These are phyloP conservation scores for Quercus variabilis DNA, from an alignment of 306 rosid species.

Conservation along the genomic window DNA sequence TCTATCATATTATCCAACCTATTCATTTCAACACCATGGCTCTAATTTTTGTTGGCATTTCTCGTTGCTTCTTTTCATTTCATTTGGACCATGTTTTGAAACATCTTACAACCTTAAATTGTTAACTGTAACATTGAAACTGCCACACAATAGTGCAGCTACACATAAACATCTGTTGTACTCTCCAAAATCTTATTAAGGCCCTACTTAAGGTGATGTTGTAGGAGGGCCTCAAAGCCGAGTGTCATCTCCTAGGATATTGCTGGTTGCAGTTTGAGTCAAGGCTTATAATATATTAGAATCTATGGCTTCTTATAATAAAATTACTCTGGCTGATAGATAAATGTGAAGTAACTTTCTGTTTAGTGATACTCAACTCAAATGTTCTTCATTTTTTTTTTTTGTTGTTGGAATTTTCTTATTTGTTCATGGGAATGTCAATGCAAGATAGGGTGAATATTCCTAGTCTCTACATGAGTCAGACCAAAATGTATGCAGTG, in stretches of 20 bases:
- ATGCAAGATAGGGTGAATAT: too few species aligned
- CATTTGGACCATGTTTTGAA: not conserved
- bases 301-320: not conserved
- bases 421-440: too few species aligned
- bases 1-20: not conserved
- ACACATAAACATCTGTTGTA: too few species aligned
- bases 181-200: too few species aligned
- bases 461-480: too few species aligned
- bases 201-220: not conserved
- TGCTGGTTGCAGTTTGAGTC: not conserved
- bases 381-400: not conserved
- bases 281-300: not conserved
- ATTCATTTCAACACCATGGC: not conserved
- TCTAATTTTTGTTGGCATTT: not conserved
- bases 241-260: not conserved
- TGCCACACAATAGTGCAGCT: too few species aligned
- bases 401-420: too few species aligned
- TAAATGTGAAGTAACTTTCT: not conserved
- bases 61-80: not conserved
- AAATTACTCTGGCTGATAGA: not conserved
- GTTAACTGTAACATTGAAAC: not conserved
- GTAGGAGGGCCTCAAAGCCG: not conserved
- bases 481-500: too few species aligned
- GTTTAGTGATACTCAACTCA: not conserved
- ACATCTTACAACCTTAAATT: not conserved